Conservation (phyloP, 176 grass and related monocot species). For the Neostapfia colusana region DNA sequence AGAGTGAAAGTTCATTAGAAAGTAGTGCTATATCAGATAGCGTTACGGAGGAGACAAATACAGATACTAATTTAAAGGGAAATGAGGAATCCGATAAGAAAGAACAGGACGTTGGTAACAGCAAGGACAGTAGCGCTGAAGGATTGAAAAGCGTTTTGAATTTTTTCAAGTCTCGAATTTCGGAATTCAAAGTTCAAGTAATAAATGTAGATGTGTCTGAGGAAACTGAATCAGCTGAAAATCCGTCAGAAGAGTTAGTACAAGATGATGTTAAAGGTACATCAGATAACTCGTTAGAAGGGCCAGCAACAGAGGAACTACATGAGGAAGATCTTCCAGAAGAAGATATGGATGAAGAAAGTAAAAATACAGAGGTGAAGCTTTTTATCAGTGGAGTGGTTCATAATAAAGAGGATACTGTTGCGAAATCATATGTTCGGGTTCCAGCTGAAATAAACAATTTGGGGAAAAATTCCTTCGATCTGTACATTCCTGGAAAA, state of each 20-base stretch:
- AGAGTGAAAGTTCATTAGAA: slow-evolving; percentile 38
- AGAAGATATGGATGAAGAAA: slow-evolving; percentile 51
- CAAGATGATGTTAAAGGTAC: slow-evolving; percentile 64
- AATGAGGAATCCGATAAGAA: slow-evolving; percentile 47
- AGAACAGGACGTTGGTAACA: slow-evolving; percentile 32
- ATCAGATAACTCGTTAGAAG: slow-evolving; percentile 48
- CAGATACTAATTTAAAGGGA: slow-evolving; percentile 39
- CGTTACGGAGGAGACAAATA: slow-evolving; percentile 27
- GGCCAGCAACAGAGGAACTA: slow-evolving; percentile 42
- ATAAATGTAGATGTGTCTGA: slow-evolving; percentile 54
- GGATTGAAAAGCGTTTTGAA: slow-evolving; percentile 67
- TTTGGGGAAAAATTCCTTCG: slow-evolving; percentile 77
- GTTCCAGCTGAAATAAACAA: slow-evolving; percentile 83
- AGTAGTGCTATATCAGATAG: slow-evolving; percentile 34
- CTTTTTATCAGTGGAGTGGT: slow-evolving; percentile 87
- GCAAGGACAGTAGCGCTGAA: slow-evolving; percentile 56
- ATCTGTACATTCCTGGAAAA: slow-evolving; percentile 70
- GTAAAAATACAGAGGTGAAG: slow-evolving; percentile 61
- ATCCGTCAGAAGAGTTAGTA: slow-evolving; percentile 46
- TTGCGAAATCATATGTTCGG: slow-evolving; percentile 57
- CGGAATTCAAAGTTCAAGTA: slow-evolving; percentile 73
- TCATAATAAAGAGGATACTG: slow-evolving; percentile 78
- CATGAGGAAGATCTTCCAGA: slow-evolving; percentile 55
- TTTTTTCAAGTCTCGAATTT: slow-evolving; percentile 73
- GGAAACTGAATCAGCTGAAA: slow-evolving; percentile 59